Evolutionary conservation across 768 basidiomycete genomes (phyloP).

Genomic region (Leucogyrophana mollusca): DNA sequence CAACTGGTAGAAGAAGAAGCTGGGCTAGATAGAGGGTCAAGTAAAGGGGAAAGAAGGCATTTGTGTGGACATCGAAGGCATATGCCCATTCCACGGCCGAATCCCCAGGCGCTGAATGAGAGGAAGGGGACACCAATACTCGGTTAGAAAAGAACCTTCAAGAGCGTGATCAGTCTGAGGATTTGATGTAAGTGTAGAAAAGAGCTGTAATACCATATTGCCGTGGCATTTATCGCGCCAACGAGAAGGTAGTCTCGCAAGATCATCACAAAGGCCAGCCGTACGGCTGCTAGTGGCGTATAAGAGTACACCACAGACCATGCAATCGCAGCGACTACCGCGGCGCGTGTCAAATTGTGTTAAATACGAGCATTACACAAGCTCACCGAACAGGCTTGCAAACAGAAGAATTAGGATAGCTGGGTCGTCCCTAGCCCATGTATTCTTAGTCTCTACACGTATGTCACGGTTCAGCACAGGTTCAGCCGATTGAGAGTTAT

Average conservation of each 20-base stretch:
- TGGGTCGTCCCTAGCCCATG: conserved; percentile 97
- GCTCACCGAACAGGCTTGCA: conserved; percentile 69
- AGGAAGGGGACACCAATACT: conserved; percentile 66
- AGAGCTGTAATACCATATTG: conserved; percentile 60
- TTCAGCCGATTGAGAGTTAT: not conserved
- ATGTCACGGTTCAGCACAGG: not conserved
- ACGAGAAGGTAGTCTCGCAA: conserved; percentile 83
- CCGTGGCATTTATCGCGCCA: conserved; percentile 70
- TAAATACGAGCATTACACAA: not conserved
- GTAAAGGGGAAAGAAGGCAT: conserved; percentile 94
- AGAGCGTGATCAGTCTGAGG: conserved; percentile 12
- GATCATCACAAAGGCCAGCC: conserved; percentile 79
- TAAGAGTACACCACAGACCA: conserved; percentile 88
- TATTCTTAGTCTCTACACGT: conserved; percentile 90
- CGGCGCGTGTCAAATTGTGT: not conserved
- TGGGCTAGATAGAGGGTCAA: conserved; percentile 88
- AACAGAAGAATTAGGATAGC: conserved; percentile 88
- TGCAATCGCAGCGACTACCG: conserved; percentile 70
- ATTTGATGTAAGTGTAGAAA: not conserved
- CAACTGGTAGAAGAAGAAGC: conserved; percentile 79
- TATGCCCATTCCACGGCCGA: conserved; percentile 88
- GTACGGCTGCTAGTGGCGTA: conserved; percentile 50
- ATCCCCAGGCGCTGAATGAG: conserved; percentile 69
- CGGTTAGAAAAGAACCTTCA: conserved; percentile 70
- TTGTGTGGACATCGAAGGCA: conserved; percentile 95